These are phyloP conservation scores for Arthrobotrys sphaeroides DNA, from an alignment of 2,329 filamentous ascomycete genomes.

Conservation along the genomic window DNA sequence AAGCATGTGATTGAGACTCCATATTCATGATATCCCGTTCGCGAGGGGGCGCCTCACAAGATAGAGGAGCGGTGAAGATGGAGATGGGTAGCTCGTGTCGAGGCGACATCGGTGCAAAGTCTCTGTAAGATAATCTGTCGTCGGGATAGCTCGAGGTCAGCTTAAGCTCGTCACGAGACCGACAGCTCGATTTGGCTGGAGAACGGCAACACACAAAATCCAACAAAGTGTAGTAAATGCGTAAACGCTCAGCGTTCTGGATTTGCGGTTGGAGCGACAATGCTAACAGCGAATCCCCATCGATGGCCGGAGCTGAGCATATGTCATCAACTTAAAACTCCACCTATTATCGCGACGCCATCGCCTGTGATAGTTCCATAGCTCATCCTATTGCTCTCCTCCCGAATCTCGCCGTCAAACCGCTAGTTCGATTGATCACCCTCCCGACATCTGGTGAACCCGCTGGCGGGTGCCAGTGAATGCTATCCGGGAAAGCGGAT, in stretches of 20 bases:
- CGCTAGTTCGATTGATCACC: too few relatives aligned
- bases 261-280: neutral
- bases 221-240: constrained; percentile 13
- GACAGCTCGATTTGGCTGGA: neutral
- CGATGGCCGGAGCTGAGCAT: neutral
- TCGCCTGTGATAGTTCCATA: too few relatives aligned
- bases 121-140: neutral
- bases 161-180: constrained; percentile 25
- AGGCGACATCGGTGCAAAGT: neutral
- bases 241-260: neutral
- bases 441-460: too few relatives aligned
- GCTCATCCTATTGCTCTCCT: neutral
- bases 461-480: neutral
- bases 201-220: constrained; percentile 30
- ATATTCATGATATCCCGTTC: neutral
- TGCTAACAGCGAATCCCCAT: neutral
- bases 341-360: too few relatives aligned
- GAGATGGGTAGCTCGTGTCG: neutral
- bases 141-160: neutral
- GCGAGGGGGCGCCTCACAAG: neutral
- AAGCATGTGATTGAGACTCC: constrained; percentile 1
- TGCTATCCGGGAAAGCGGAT: neutral
- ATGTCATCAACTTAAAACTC: too few relatives aligned
- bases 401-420: neutral
- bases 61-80: neutral